Evolutionary conservation across 192 early-diverging fungal genomes (phyloP), one percentile per base, ranked within the genome.

Genomic region (Spizellomyces punctatus): DNA sequence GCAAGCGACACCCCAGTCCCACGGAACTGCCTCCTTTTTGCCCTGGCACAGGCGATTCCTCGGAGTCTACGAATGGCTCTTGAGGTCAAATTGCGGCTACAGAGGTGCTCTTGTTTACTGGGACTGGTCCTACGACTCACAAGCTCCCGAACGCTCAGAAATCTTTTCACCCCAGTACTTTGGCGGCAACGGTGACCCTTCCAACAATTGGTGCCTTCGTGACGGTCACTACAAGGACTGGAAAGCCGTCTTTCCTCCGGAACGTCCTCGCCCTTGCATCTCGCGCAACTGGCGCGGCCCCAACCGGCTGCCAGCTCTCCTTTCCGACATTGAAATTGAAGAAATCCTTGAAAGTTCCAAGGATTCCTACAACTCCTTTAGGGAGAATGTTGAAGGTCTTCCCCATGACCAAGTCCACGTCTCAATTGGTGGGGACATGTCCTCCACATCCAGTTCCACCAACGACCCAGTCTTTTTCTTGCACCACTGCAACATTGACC

Each of bases 401-500:
- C 76, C 76, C 2, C 80, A 81, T 56, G 55, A 56, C 43, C 6
- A 19, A 9, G 63, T 78, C 44, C 77, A 78, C 59, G 46, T 36
- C 49, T 42, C 45, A 1, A 58, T 78, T 57, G 77, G 77, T 41
- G 77, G 77, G 4, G 61, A 72, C 50, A 78, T 81, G 80, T 50
- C 19, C 17, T 12, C 36, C 57, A 17, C 66, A 19, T 9, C 6
- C 10, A 46, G n/a, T 10, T 76, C 69, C 44, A 2, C 69, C 43
- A 75, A 78, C 66, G 81, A 83, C 63, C 78, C 75, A 10, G 46
- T 82, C 56, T 83, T 83, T 66, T 83, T 54, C 48, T 10, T 83
- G 19, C 82, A 83, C 64, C 82, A 83, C 72, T 10, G n/a, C 62
- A 82, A 83, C 69, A 79, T 83, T 55, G 80, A 83, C 72, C 74